Conservation (phyloP, 768 basidiomycete genomes). For the Boletus rufocinnamomeus region DNA sequence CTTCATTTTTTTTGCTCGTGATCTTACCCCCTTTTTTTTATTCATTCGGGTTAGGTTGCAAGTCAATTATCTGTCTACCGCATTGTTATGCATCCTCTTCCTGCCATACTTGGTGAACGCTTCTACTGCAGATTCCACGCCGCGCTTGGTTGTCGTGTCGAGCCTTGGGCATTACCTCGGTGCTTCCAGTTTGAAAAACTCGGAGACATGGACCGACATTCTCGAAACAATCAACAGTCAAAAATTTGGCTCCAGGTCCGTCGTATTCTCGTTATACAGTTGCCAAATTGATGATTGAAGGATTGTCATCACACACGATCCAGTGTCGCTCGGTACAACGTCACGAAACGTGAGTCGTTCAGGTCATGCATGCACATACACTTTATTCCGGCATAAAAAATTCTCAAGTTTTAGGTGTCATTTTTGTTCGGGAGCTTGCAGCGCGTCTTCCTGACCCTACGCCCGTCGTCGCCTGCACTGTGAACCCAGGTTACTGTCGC, state of each 20-base stretch:
- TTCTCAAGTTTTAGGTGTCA: constrained; percentile 28
- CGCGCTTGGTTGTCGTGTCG: constrained; percentile 31
- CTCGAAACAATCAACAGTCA: constrained; percentile 24
- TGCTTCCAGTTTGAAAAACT: constrained; percentile 3
- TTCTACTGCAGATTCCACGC: constrained; percentile 11
- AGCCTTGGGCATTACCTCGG: constrained; percentile 30
- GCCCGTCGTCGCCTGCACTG: constrained; percentile 29
- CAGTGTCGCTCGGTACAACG: constrained; percentile 21
- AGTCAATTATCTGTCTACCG: constrained; percentile 37
- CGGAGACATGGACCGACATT: constrained; percentile 18
- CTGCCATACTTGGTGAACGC: constrained; percentile 33
- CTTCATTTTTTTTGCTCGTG: background rate
- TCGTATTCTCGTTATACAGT: background rate
- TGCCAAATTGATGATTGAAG: background rate
- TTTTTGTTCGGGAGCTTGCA: constrained; percentile 34
- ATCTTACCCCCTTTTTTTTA: background rate
- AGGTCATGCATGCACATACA: background rate
- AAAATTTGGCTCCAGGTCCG: constrained; percentile 24
- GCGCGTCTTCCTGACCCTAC: constrained; percentile 23
- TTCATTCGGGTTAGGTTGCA: constrained; percentile 28
- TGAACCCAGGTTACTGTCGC: constrained; percentile 36
- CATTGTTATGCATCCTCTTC: constrained; percentile 33
- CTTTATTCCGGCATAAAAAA: background rate
- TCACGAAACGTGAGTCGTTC: constrained; percentile 26
- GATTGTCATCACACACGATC: background rate